phyloP scores from a whole-genome alignment of 2,329 filamentous ascomycete genomes.

The Cryphonectria naterciae region DNA sequence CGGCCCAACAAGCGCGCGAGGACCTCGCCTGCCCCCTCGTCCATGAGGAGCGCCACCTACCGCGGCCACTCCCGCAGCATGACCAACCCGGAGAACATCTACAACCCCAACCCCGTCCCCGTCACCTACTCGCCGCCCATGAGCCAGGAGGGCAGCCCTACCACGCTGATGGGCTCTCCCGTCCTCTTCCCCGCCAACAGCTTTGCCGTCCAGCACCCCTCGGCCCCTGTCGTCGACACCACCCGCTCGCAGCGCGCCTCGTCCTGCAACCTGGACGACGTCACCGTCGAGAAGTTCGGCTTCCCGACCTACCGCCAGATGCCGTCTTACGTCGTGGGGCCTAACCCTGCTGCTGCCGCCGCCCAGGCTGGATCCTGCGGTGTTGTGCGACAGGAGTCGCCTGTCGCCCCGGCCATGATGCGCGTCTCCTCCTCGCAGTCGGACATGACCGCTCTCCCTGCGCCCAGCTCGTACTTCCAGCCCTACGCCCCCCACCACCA shows the following conservation, averaged over 20 bases:
- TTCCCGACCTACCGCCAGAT: conserved; percentile 85
- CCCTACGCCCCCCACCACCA: conserved; percentile 37
- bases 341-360: conserved; percentile 26
- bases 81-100: conserved; percentile 63
- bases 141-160: conserved; percentile 40
- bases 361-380: conserved; percentile 35
- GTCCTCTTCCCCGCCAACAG: conserved; percentile 55
- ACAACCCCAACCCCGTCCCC: conserved; percentile 39
- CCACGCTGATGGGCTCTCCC: conserved; percentile 67
- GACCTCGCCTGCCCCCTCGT: conserved; percentile 52
- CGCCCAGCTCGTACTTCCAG: conserved; percentile 43
- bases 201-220: conserved; percentile 35
- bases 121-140: conserved; percentile 41
- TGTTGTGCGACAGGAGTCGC: conserved; percentile 33
- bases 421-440: conserved; percentile 36
- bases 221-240: conserved; percentile 39
- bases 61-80: conserved; percentile 60
- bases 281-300: conserved; percentile 69
- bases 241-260: conserved; percentile 63
- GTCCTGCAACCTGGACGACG: conserved; percentile 68
- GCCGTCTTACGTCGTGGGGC: conserved; percentile 55
- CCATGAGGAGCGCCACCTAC: conserved; percentile 36
- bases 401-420: conserved; percentile 33
- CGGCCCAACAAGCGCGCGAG: conserved; percentile 64
- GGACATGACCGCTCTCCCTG: conserved; percentile 36